phyloP scores from a whole-genome alignment of 257 asterid species.

The Hygrophila difformis region DNA sequence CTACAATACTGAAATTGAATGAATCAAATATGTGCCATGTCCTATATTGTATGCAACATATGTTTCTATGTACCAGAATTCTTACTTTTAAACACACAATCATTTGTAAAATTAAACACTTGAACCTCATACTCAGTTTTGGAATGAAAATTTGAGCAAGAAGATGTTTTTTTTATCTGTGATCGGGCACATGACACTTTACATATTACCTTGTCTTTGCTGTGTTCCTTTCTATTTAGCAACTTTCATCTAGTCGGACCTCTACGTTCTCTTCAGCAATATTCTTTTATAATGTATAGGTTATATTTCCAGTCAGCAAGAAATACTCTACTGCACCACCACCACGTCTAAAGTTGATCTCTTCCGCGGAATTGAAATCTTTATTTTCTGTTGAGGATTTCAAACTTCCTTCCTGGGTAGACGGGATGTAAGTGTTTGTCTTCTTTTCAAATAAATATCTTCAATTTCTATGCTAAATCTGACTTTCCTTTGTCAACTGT shows the following conservation, averaged over 20 bases:
- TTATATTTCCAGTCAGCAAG: conserved; percentile 70
- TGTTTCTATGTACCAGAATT: not conserved
- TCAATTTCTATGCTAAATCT: conserved; percentile 3
- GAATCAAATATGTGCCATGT: no score
- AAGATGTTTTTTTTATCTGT: not conserved
- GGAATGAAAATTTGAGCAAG: not conserved
- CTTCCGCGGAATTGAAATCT: conserved; percentile 73
- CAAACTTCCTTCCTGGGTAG: conserved; percentile 89
- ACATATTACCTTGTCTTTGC: not conserved
- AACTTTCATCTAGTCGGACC: conserved; percentile 7
- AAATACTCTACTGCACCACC: conserved; percentile 51
- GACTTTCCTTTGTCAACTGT: not conserved
- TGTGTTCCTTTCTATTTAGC: conserved; percentile 1
- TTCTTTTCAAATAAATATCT: conserved; percentile 1
- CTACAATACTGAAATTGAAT: not conserved
- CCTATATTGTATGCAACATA: no score
- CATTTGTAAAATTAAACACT: not conserved
- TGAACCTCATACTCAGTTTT: not conserved
- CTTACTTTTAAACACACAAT: conserved; percentile 10
- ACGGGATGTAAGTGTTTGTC: conserved; percentile 69
- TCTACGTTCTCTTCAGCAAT: no score
- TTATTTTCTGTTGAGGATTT: conserved; percentile 77
- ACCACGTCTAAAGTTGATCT: conserved; percentile 75
- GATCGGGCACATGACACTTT: not conserved
- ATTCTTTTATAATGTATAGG: no score